These are phyloP conservation scores for Megacollybia marginata DNA, from an alignment of 768 basidiomycete genomes.

Conservation along the genomic window DNA sequence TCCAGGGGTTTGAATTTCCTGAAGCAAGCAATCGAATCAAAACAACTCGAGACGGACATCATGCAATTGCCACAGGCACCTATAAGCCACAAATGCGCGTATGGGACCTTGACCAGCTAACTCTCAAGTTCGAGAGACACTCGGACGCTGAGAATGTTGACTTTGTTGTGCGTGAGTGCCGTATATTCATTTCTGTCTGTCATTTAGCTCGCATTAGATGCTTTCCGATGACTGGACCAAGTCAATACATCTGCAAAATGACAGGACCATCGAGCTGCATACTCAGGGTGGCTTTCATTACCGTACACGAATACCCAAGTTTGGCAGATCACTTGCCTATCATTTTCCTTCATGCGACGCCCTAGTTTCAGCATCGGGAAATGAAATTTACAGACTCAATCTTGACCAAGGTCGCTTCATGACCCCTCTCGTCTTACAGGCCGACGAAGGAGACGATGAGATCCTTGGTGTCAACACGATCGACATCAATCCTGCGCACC, in stretches of 20 bases:
- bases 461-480: constrained; percentile 84
- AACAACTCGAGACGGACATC: constrained; percentile 86
- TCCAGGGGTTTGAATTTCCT: constrained; percentile 93
- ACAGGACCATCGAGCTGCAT: constrained; percentile 91
- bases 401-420: constrained; percentile 93
- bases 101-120: constrained; percentile 90
- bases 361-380: constrained; percentile 75
- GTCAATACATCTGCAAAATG: constrained; percentile 91
- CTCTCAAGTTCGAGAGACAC: constrained; percentile 93
- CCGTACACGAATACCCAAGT: constrained; percentile 87
- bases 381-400: constrained; percentile 89
- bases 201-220: constrained; percentile 42
- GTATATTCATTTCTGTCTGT: constrained; percentile 2
- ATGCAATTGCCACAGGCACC: constrained; percentile 90
- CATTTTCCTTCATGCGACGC: constrained; percentile 93
- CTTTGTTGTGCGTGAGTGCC: constrained; percentile 80
- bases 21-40: constrained; percentile 91
- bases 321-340: constrained; percentile 88
- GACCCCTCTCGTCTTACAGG: constrained; percentile 61
- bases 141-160: constrained; percentile 97
- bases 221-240: constrained; percentile 99
- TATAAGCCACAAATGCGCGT: constrained; percentile 98
- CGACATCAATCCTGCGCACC: constrained; percentile 91
- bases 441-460: constrained; percentile 38
- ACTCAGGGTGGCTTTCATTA: constrained; percentile 92